phyloP scores from a whole-genome alignment of 805 yeast genomes.

The Candida ortonii region DNA sequence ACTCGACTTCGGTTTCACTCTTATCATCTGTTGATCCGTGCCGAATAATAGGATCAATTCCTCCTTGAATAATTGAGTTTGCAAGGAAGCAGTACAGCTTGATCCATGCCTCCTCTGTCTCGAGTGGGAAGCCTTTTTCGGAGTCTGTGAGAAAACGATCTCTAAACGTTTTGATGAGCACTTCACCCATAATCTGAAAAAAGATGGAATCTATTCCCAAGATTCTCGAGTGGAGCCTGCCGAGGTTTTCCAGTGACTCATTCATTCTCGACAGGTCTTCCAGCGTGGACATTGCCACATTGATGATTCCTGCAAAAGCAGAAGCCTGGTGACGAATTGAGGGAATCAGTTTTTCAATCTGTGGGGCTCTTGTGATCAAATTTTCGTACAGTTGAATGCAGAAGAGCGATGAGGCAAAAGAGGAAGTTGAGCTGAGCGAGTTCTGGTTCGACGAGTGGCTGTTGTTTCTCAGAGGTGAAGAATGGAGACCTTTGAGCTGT shows the following conservation, averaged over 20 bases:
- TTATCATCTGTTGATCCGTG: conserved; percentile 17
- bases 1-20: conserved; percentile 1
- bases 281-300: conserved; percentile 61
- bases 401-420: conserved; percentile 57
- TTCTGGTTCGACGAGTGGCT: too few relatives aligned
- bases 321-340: conserved; percentile 76
- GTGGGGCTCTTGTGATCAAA: conserved; percentile 57
- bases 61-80: conserved; percentile 61
- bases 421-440: conserved; percentile 18
- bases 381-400: conserved; percentile 77
- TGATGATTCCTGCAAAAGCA: conserved; percentile 74
- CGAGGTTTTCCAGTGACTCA: conserved; percentile 58
- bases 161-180: conserved; percentile 62
- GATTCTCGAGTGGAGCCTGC: conserved; percentile 73
- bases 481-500: too few relatives aligned
- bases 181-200: conserved; percentile 72
- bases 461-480: too few relatives aligned
- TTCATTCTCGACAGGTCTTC: conserved; percentile 58
- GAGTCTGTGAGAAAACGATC: conserved; percentile 47
- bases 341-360: conserved; percentile 64
- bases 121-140: conserved; percentile 46
- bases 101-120: conserved; percentile 69
- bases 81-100: conserved; percentile 66
- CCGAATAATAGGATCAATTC: conserved; percentile 46
- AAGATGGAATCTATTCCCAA: conserved; percentile 68